A percentile compares a stretch with the other conserved stretches of the same genome.
Conservation (phyloP, 2,329 filamentous ascomycete species). For the Dothidotthia symphoricarpi region DNA sequence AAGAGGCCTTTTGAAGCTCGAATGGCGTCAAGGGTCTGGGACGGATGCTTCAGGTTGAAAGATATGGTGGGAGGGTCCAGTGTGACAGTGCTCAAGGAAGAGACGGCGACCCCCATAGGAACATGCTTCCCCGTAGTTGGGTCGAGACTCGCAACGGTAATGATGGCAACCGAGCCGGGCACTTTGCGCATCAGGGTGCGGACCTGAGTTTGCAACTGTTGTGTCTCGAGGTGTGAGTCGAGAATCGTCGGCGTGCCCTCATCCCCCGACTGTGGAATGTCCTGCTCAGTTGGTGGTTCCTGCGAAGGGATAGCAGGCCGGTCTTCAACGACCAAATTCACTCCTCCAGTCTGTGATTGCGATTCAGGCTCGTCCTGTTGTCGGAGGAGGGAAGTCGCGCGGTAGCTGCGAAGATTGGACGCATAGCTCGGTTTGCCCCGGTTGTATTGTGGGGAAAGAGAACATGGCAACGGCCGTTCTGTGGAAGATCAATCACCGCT, state of each 20-base stretch:
- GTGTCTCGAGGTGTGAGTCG: conserved; percentile 4
- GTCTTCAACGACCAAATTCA: not conserved
- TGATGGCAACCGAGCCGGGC: conserved; percentile 57
- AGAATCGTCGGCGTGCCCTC: not conserved
- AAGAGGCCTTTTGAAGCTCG: conserved; percentile 45
- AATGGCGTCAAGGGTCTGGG: conserved; percentile 57
- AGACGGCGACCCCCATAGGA: conserved; percentile 54
- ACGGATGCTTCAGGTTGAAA: conserved; percentile 60
- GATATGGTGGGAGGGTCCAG: conserved; percentile 59
- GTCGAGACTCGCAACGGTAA: conserved; percentile 44
- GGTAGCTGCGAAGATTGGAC: conserved; percentile 6
- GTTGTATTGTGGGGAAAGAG: not conserved
- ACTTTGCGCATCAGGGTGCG: conserved; percentile 53
- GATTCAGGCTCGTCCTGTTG: conserved; percentile 8
- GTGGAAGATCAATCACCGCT: conserved; percentile 3
- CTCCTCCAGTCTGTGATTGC: conserved; percentile 3
- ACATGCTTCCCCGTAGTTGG: conserved; percentile 11
- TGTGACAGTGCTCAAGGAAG: conserved; percentile 61
- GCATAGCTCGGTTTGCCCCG: too few relatives aligned
- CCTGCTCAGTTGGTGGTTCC: conserved; percentile 1
- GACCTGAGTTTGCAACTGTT: conserved; percentile 13
- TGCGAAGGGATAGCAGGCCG: conserved; percentile 1
- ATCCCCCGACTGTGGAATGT: not conserved
- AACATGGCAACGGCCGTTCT: conserved; percentile 14
- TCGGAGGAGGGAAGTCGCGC: conserved; percentile 10